Evolutionary conservation across 345 rosid species (phyloP).

Genomic region (Linum tenue): DNA sequence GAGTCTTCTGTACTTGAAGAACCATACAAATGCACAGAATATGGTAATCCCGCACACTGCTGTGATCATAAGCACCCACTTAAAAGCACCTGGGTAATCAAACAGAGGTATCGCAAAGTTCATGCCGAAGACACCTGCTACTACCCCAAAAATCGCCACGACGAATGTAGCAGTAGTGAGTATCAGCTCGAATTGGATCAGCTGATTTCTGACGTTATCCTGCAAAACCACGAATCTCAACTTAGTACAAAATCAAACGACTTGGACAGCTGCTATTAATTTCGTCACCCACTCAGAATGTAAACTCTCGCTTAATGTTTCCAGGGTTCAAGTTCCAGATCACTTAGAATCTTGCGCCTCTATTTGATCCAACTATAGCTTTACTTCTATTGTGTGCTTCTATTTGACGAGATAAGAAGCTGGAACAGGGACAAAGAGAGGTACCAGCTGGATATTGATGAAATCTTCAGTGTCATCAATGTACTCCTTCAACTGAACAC

Average conservation of each 20-base stretch:
- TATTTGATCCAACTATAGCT: too few species aligned
- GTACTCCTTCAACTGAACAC: slow-evolving; percentile 77
- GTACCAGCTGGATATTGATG: slow-evolving; percentile 80
- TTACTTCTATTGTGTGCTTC: too few species aligned
- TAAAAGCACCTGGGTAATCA: slow-evolving; percentile 58
- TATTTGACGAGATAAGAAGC: background rate
- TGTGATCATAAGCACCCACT: slow-evolving; percentile 78
- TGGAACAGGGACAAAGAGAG: background rate
- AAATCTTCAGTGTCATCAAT: slow-evolving; percentile 87
- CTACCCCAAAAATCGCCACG: slow-evolving; percentile 93
- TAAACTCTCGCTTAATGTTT: too few species aligned
- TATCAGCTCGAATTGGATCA: slow-evolving; percentile 90
- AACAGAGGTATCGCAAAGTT: slow-evolving; percentile 64
- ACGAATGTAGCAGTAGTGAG: slow-evolving; percentile 90
- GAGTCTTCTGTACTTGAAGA: slow-evolving; percentile 83
- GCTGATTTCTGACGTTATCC: slow-evolving; percentile 96
- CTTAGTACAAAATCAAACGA: background rate
- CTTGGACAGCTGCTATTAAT: background rate
- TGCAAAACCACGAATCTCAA: slow-evolving; percentile 18
- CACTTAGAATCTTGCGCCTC: too few species aligned
- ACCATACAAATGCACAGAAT: slow-evolving; percentile 75
- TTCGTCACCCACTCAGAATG: too few species aligned
- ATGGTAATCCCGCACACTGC: slow-evolving; percentile 50
- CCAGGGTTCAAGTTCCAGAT: too few species aligned
- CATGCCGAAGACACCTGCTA: slow-evolving; percentile 96